These are phyloP conservation scores for Botrytis medusae DNA, from an alignment of 2,329 filamentous ascomycete genomes.

Conservation along the genomic window DNA sequence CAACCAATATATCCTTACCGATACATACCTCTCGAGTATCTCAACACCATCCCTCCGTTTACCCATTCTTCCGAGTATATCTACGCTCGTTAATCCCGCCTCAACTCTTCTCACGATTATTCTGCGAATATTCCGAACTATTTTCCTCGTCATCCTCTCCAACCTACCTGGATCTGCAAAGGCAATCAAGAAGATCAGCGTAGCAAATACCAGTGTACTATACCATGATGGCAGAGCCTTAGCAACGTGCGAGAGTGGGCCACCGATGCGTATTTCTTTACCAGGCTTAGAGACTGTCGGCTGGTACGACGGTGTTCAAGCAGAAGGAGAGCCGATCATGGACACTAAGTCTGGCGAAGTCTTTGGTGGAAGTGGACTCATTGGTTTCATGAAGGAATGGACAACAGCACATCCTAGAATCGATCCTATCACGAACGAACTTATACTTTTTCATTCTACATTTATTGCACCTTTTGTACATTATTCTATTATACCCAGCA, in stretches of 20 bases:
- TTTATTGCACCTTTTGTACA: slow-evolving; percentile 66
- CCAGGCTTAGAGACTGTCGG: slow-evolving; percentile 66
- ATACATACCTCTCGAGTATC: slow-evolving; percentile 58
- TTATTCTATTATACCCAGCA: slow-evolving; percentile 58
- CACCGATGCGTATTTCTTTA: slow-evolving; percentile 63
- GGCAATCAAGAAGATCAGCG: slow-evolving; percentile 65
- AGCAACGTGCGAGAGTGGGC: slow-evolving; percentile 70
- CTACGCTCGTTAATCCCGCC: slow-evolving; percentile 62
- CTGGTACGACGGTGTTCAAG: slow-evolving; percentile 63
- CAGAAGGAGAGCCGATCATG: slow-evolving; percentile 50
- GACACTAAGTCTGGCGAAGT: slow-evolving; percentile 47
- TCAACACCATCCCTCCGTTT: slow-evolving; percentile 48
- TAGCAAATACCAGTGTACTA: slow-evolving; percentile 65
- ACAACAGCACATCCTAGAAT: slow-evolving; percentile 69
- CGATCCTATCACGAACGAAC: slow-evolving; percentile 62
- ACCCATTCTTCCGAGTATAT: slow-evolving; percentile 66
- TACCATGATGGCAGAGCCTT: slow-evolving; percentile 69
- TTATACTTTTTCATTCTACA: slow-evolving; percentile 66
- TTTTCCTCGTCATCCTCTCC: slow-evolving; percentile 58
- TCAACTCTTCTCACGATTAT: slow-evolving; percentile 51
- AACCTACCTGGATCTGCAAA: slow-evolving; percentile 55
- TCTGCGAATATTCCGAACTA: slow-evolving; percentile 54
- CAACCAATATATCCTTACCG: slow-evolving; percentile 68
- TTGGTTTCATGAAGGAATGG: slow-evolving; percentile 68
- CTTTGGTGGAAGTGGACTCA: slow-evolving; percentile 56